Evolutionary conservation across 371 early-diverging fungal genomes (phyloP).

Genomic region (Mucor mucedo): DNA sequence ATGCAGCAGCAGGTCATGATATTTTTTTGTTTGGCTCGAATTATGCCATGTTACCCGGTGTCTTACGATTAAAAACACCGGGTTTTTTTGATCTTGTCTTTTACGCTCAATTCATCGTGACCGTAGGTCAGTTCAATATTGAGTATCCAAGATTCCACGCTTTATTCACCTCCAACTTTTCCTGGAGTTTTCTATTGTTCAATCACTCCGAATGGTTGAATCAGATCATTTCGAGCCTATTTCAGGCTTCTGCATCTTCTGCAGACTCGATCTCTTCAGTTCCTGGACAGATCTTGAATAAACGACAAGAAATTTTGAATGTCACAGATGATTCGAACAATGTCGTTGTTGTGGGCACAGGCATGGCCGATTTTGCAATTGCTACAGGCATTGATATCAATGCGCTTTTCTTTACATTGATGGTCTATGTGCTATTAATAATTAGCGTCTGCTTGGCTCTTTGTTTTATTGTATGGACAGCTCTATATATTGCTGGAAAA

Average conservation of each 20-base stretch:
- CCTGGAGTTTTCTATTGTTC: conserved; percentile 60
- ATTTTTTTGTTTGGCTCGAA: conserved; percentile 55
- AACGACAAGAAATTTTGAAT: conserved; percentile 8
- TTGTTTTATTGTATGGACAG: conserved; percentile 21
- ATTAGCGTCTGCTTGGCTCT: conserved; percentile 32
- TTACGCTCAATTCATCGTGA: conserved; percentile 60
- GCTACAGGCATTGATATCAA: conserved; percentile 51
- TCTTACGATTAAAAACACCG: conserved; percentile 57
- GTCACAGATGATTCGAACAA: background rate
- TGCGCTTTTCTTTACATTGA: conserved; percentile 45
- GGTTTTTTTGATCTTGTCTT: conserved; percentile 60
- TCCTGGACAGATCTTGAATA: conserved; percentile 23
- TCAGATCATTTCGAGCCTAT: background rate
- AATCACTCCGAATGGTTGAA: conserved; percentile 27
- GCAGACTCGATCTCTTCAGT: background rate
- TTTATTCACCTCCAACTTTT: conserved; percentile 58
- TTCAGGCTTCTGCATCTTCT: conserved; percentile 3
- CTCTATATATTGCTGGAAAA: conserved; percentile 10
- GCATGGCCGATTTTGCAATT: conserved; percentile 47
- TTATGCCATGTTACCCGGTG: conserved; percentile 56
- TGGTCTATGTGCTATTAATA: conserved; percentile 34
- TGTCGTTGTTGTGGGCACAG: conserved; percentile 39
- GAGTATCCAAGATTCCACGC: conserved; percentile 59
- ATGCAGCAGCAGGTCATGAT: conserved; percentile 35
- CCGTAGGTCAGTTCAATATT: conserved; percentile 53